These are phyloP conservation scores for Syncephalastrum sp. DNA, from an alignment of 371 early-diverging fungal genomes.

Conservation along the genomic window DNA sequence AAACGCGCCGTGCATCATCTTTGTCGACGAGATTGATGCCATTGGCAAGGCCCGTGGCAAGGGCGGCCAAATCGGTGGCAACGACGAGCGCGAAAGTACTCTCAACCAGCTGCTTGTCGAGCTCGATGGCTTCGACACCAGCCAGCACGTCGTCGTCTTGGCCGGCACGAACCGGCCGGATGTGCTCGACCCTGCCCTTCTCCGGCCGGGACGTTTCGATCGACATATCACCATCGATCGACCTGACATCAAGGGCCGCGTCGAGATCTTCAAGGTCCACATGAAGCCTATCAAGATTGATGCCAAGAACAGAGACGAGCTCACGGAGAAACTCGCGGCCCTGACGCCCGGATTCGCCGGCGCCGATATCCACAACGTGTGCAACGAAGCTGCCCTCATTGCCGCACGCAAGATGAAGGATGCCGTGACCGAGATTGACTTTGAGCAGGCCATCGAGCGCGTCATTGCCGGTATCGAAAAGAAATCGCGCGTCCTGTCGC, in stretches of 20 bases:
- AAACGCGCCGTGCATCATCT: slow-evolving; percentile 97
- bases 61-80: slow-evolving; percentile 88
- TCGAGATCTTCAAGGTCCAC: slow-evolving; percentile 96
- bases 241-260: slow-evolving; percentile 94
- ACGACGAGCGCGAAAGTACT: slow-evolving; percentile 98
- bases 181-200: slow-evolving; percentile 89
- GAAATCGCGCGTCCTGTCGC: slow-evolving; percentile 91
- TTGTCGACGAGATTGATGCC: slow-evolving; percentile 99
- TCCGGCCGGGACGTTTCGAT: slow-evolving; percentile 98
- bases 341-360: slow-evolving; percentile 97
- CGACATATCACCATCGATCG: slow-evolving; percentile 95
- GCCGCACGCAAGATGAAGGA: slow-evolving; percentile 82
- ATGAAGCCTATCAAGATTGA: slow-evolving; percentile 88
- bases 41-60: slow-evolving; percentile 98
- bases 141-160: slow-evolving; percentile 91
- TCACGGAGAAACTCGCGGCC: slow-evolving; percentile 73
- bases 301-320: slow-evolving; percentile 70
- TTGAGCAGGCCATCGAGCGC: slow-evolving; percentile 96
- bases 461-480: slow-evolving; percentile 98
- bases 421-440: slow-evolving; percentile 79
- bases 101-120: slow-evolving; percentile 98
- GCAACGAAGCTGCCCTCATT: slow-evolving; percentile 97
- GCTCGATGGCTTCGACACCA: slow-evolving; percentile 96
- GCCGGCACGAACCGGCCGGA: slow-evolving; percentile 95
- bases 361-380: slow-evolving; percentile 98